A percentile compares a stretch with the other conserved stretches of the same genome.
Evolutionary conservation across 2,329 filamentous ascomycete genomes (phyloP).

Genomic region (Pseudopithomyces chartarum): DNA sequence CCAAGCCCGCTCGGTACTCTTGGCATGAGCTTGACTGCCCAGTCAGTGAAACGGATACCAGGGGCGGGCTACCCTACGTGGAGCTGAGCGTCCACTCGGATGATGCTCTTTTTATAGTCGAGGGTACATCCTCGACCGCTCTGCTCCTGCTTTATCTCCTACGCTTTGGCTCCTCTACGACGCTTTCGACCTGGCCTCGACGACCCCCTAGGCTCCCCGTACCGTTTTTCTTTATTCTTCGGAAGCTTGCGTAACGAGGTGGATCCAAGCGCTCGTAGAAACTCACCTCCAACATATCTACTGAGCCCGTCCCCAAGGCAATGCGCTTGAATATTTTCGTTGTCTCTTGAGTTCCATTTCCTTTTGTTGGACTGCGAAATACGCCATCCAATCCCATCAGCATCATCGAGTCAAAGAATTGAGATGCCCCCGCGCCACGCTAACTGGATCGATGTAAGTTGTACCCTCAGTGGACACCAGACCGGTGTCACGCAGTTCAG

Average conservation of each 20-base stretch:
- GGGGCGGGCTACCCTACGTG: background rate
- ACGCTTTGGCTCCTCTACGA: background rate
- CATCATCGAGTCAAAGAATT: slow-evolving; percentile 1
- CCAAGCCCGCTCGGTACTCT: background rate
- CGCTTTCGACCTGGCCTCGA: background rate
- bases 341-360: background rate
- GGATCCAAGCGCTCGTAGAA: background rate
- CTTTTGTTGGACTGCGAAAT: background rate
- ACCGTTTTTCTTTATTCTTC: background rate
- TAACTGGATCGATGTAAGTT: slow-evolving; percentile 46
- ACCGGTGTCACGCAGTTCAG: slow-evolving; percentile 11
- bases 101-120: too few species aligned
- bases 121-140: background rate
- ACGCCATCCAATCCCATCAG: too few species aligned
- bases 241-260: background rate
- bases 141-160: background rate
- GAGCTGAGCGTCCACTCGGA: too few species aligned
- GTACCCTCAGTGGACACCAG: slow-evolving; percentile 8
- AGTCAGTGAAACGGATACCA: background rate
- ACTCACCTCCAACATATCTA: background rate
- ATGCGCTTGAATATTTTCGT: background rate
- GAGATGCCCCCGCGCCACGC: slow-evolving; percentile 44
- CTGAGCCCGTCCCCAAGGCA: background rate
- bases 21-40: slow-evolving; percentile 4
- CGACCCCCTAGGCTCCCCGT: background rate